A percentile compares a stretch with the other conserved stretches of the same genome.
Evolutionary conservation across 306 rosid species (phyloP).

Genomic region (Castanea crenata): DNA sequence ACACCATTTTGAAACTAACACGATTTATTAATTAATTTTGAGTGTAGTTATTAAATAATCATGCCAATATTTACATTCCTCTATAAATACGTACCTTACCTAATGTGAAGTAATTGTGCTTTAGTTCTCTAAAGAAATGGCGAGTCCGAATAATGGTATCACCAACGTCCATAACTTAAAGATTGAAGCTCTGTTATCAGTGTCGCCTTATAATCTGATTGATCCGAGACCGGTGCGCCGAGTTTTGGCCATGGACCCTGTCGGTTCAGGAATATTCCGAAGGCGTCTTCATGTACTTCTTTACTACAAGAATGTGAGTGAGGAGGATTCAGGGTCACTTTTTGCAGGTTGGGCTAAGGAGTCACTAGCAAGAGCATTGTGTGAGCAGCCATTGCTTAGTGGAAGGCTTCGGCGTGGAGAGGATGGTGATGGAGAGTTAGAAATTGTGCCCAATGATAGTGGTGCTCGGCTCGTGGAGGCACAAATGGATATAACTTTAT

Average conservation of each 20-base stretch:
- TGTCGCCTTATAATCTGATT: conserved; percentile 37
- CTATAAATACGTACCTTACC: too few species aligned
- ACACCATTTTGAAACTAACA: too few species aligned
- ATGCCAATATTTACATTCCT: too few species aligned
- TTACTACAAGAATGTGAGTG: conserved; percentile 26
- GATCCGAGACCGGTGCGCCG: conserved; percentile 27
- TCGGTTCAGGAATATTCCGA: neutral
- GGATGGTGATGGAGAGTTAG: too few species aligned
- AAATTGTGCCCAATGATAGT: conserved; percentile 48
- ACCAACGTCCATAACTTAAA: neutral
- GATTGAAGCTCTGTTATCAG: conserved; percentile 34
- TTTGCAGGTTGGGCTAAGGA: conserved; percentile 48
- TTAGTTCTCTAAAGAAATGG: neutral
- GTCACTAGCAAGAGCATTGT: too few species aligned
- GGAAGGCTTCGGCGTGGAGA: too few species aligned
- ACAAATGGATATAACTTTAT: neutral
- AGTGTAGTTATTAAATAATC: too few species aligned
- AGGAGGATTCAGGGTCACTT: conserved; percentile 29
- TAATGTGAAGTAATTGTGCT: neutral
- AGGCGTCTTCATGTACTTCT: conserved; percentile 45
- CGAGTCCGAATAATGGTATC: neutral
- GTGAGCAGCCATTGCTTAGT: too few species aligned
- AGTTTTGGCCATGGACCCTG: conserved; percentile 2
- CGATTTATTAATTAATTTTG: too few species aligned
- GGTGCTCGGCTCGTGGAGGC: conserved; percentile 56